Conservation (phyloP, 2,329 filamentous ascomycete genomes). For the Scedosporium aurantiacum region DNA sequence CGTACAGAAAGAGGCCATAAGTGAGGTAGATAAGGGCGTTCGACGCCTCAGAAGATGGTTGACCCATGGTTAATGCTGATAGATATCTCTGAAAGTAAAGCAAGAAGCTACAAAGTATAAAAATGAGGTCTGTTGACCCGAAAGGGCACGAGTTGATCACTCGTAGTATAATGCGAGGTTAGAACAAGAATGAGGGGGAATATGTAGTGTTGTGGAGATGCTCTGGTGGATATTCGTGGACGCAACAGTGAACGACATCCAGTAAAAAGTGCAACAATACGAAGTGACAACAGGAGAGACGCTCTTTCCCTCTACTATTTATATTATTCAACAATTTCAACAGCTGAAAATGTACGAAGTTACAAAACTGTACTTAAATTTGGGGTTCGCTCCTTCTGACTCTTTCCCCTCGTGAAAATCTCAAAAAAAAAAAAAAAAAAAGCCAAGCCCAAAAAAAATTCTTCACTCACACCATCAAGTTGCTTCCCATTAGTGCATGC, state of each 20-base stretch:
- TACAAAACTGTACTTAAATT: no score
- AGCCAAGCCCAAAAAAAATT: neutral
- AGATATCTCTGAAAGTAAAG: neutral
- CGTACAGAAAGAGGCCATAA: constrained; percentile 67
- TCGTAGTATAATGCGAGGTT: neutral
- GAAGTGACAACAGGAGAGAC: no score
- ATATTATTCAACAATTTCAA: no score
- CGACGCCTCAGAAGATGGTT: constrained; percentile 63
- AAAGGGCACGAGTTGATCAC: neutral
- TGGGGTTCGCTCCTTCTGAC: neutral
- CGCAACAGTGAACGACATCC: no score
- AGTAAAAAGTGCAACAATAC: no score
- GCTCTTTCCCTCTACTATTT: neutral
- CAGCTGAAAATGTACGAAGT: no score
- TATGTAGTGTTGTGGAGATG: no score
- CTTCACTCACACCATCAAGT: neutral
- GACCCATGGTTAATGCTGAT: constrained; percentile 45
- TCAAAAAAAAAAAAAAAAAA: neutral
- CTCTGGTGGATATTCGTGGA: no score
- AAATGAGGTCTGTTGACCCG: no score
- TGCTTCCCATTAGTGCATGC: neutral
- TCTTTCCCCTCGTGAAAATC: neutral
- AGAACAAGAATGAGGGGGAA: neutral
- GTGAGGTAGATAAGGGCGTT: constrained; percentile 77
- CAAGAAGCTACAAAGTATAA: neutral